These are phyloP conservation scores for Trichoderma afroharzianum DNA, from an alignment of 2,329 filamentous ascomycete genomes.

Conservation along the genomic window DNA sequence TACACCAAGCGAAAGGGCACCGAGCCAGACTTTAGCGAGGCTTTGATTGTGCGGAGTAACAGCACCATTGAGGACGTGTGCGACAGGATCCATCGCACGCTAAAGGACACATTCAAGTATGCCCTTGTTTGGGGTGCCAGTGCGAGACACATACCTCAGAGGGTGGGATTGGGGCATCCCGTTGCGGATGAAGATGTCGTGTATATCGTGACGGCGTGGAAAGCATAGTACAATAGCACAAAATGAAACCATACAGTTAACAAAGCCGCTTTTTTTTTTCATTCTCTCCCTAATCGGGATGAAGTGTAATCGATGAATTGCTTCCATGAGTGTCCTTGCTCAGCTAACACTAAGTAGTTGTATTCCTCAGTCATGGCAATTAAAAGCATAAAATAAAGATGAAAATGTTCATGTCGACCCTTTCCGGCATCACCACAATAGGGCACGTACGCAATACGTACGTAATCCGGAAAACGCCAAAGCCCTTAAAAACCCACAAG, in stretches of 20 bases:
- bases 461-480: constrained; percentile 5
- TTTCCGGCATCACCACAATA: constrained; percentile 5
- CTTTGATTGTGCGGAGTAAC: constrained; percentile 84
- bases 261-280: background rate
- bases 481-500: background rate
- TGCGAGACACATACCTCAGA: constrained; percentile 88
- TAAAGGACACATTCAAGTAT: constrained; percentile 99
- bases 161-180: constrained; percentile 79
- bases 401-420: background rate
- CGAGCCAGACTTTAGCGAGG: constrained; percentile 86
- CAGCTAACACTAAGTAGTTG: background rate
- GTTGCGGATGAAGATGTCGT: constrained; percentile 70
- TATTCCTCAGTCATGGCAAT: background rate
- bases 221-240: constrained; percentile 40
- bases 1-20: constrained; percentile 96
- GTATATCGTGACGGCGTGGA: constrained; percentile 63
- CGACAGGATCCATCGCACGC: constrained; percentile 84
- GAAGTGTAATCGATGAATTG: background rate
- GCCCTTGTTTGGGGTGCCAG: constrained; percentile 97
- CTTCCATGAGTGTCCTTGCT: background rate
- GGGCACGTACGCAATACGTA: background rate
- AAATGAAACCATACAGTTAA: background rate
- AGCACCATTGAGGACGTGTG: constrained; percentile 96
- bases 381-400: constrained; percentile 6
- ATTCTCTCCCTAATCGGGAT: background rate